phyloP scores from a whole-genome alignment of 2,329 filamentous ascomycete genomes.

The Emmonsia crescens region DNA sequence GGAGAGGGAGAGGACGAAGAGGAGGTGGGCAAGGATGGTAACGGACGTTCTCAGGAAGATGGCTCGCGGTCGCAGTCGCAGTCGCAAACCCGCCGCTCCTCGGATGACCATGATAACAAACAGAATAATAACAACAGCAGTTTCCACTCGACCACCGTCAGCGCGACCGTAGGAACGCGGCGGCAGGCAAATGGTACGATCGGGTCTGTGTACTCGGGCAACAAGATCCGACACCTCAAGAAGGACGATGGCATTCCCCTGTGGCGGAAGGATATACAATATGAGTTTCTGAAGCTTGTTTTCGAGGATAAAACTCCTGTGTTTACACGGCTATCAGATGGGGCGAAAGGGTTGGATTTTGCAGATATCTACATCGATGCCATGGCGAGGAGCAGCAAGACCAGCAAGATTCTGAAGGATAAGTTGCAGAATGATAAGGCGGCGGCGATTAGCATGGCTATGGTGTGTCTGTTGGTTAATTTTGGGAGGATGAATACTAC shows the following conservation, averaged over 20 bases:
- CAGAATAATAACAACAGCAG: not conserved
- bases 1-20: not conserved
- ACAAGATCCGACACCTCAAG: constrained; percentile 56
- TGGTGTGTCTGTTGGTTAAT: constrained; percentile 96
- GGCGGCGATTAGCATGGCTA: constrained; percentile 94
- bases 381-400: constrained; percentile 98
- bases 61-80: not conserved
- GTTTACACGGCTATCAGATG: constrained; percentile 88
- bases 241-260: constrained; percentile 57
- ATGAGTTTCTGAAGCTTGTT: constrained; percentile 51
- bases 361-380: constrained; percentile 97
- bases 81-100: constrained; percentile 3
- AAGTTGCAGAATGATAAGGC: constrained; percentile 87
- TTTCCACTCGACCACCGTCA: constrained; percentile 26
- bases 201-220: constrained; percentile 56
- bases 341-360: constrained; percentile 62
- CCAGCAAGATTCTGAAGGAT: constrained; percentile 94
- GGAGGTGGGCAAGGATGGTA: not conserved
- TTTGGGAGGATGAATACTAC: constrained; percentile 98
- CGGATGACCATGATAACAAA: constrained; percentile 4
- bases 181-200: constrained; percentile 56
- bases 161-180: constrained; percentile 39
- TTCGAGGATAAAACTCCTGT: constrained; percentile 53
- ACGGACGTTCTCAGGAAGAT: not conserved
- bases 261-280: constrained; percentile 58